phyloP scores from a whole-genome alignment of 345 rosid species.

The Melaleuca quinquenervia region DNA sequence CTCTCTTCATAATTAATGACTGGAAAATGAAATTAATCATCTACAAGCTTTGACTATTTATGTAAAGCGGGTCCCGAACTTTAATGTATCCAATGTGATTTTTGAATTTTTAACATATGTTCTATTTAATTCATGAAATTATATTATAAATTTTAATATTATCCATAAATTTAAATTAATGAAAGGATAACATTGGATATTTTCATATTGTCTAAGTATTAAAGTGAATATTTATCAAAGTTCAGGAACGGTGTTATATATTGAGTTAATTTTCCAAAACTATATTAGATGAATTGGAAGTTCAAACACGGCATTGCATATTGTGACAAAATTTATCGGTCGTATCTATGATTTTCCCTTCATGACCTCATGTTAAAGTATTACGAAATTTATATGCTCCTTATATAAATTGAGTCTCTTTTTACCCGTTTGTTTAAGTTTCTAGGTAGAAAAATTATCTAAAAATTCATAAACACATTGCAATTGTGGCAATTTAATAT shows the following conservation, averaged over 20 bases:
- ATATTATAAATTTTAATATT: not conserved
- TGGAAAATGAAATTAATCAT: not conserved
- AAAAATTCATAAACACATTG: no score
- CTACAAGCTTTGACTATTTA: not conserved
- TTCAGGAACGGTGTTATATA: fast-evolving
- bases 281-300: not conserved
- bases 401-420: not conserved
- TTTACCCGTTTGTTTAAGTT: not conserved
- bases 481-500: no score
- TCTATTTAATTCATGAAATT: fast-evolving
- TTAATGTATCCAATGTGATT: not conserved
- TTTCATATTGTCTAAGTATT: not conserved
- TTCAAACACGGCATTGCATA: fast-evolving
- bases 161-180: not conserved
- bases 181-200: not conserved
- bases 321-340: fast-evolving
- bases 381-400: not conserved
- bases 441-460: not conserved
- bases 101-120: fast-evolving
- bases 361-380: not conserved
- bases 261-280: not conserved
- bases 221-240: not conserved
- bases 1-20: not conserved
- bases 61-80: fast-evolving
- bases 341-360: not conserved